Base-by-base conservation (phyloP, 331 rosid species). In the Prunus yedoensis region DNA sequence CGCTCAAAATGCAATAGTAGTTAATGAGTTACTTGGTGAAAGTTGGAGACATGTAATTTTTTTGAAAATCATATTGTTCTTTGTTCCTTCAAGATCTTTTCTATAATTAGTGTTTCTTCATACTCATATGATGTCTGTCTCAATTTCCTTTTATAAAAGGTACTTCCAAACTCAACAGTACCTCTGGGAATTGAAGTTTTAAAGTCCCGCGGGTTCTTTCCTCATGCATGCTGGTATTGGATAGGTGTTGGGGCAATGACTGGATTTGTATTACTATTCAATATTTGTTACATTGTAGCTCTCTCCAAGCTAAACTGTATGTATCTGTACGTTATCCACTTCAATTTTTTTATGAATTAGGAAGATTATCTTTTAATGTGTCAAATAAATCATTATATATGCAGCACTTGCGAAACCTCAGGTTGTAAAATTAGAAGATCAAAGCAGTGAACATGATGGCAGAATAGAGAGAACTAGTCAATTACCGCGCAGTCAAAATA, bases 201-300 rank as follows among this genome's bases (percentile, higher is more conserved):
- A 54, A 75, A 78, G 83, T 78, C 89, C 16, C 89, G 90, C 0
- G 93, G 91, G 10, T 88, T 86, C 88, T 93, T 89, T 78, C 59
- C 80, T 0, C 70, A 83, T 9, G 75, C 87, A 68, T 87, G 82
- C 71, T 93, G 97, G 97, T 93, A 85, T 70, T 93, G 95, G 97
- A 78, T 93, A 70, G 95, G 96, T 20, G 69, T 64, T 25, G 97
- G 77, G 10, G 98, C 84, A 69, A n/a, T 93, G 79, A 30, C 87
- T 5, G 98, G 96, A 68, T 89, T 75, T 71, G 20, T 72, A 43
- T 13, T 88, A 45, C 30, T 93, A 8, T 83, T 87, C 85, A 91
- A 91, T 85, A 46, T 82, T 30, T 41, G 60, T 28, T 91, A 53
- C 85, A 71, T 76, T 78, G 32, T 93, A 21, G 88, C 97, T 32